Conservation (phyloP, 371 early-diverging fungal species). For the Dinochytrium kinnereticum region DNA sequence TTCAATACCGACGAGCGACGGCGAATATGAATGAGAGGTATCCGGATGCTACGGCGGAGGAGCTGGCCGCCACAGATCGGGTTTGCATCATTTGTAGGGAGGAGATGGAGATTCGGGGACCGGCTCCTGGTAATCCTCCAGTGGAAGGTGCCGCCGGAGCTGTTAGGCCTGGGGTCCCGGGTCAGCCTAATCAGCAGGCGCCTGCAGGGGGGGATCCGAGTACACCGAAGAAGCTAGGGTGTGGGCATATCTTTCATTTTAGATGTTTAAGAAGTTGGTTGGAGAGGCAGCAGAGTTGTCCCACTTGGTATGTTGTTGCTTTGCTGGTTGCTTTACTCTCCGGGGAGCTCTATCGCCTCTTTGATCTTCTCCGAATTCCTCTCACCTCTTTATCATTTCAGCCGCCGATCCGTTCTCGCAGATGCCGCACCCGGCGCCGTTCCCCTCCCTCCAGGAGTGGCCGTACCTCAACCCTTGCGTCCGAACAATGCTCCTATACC, state of each 20-base stretch:
- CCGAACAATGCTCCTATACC: too few species aligned
- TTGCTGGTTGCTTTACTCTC: background rate
- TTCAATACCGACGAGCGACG: conserved; percentile 91
- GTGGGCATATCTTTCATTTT: conserved; percentile 98
- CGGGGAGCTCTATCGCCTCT: background rate
- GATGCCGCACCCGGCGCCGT: conserved; percentile 2
- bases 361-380: background rate
- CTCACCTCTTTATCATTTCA: conserved; percentile 10
- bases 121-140: conserved; percentile 37
- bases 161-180: too few species aligned
- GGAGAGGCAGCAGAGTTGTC: conserved; percentile 98
- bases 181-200: too few species aligned
- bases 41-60: conserved; percentile 84
- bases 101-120: conserved; percentile 70
- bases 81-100: conserved; percentile 97
- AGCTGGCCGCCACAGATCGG: conserved; percentile 80
- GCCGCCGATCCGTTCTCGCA: conserved; percentile 38
- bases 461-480: too few species aligned
- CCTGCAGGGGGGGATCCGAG: conserved; percentile 32
- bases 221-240: conserved; percentile 92
- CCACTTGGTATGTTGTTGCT: conserved; percentile 76
- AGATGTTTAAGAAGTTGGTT: conserved; percentile 98
- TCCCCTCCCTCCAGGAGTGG: too few species aligned
- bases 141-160: background rate
- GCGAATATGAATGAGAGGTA: conserved; percentile 94